phyloP scores from a whole-genome alignment of 1,139 yeast genomes.

The Lodderomyces pseudojiufengensis region DNA sequence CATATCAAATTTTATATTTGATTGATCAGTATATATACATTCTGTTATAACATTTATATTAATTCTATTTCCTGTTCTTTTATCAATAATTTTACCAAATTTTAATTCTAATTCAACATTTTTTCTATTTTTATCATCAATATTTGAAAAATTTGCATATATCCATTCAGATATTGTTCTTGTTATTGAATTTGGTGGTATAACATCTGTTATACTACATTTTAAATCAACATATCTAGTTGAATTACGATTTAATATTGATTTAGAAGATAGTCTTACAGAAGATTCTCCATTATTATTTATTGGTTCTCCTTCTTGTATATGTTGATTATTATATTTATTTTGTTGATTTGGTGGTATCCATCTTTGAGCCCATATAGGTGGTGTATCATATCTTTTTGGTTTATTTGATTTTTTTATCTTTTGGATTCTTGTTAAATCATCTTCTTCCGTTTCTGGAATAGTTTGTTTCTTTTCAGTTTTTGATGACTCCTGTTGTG shows the following conservation, averaged over 20 bases:
- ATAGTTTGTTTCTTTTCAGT: conserved; percentile 3
- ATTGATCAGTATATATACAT: conserved; percentile 56
- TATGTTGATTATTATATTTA: conserved; percentile 1
- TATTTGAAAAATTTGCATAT: conserved; percentile 69
- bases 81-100: conserved; percentile 73
- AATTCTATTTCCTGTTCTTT: conserved; percentile 59
- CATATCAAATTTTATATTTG: conserved; percentile 61
- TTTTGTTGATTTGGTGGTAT: conserved; percentile 35
- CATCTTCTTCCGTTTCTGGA: conserved; percentile 16
- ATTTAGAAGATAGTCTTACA: conserved; percentile 22
- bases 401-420: conserved; percentile 45
- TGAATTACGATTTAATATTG: conserved; percentile 33
- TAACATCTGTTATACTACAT: conserved; percentile 65
- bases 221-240: conserved; percentile 43
- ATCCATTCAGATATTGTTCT: conserved; percentile 86
- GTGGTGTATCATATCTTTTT: conserved; percentile 59
- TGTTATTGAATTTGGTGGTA: conserved; percentile 81
- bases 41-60: conserved; percentile 75
- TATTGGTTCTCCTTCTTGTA: conserved; percentile 1
- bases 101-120: conserved; percentile 79
- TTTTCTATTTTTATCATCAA: conserved; percentile 56
- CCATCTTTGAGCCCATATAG: conserved; percentile 84
- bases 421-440: conserved; percentile 19
- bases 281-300: conserved; percentile 3
- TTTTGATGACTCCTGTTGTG: background rate